Evolutionary conservation across 371 early-diverging fungal species (phyloP).

Genomic region (Mucor irregularis): DNA sequence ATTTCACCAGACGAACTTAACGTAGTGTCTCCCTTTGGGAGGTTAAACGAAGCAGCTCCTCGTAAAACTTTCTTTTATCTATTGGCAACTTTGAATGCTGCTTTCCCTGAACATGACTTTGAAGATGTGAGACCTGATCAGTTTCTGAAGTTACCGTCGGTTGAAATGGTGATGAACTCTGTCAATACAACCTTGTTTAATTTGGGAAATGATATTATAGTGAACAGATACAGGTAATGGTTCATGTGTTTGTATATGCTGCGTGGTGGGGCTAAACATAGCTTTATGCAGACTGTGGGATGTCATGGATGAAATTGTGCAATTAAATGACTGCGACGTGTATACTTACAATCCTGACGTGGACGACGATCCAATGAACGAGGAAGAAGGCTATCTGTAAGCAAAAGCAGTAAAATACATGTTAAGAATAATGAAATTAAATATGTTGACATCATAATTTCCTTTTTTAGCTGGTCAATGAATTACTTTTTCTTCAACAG

Average conservation of each 20-base stretch:
- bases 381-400: constrained; percentile 72
- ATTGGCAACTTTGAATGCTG: constrained; percentile 89
- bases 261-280: not conserved
- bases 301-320: constrained; percentile 77
- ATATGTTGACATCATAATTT: constrained; percentile 1
- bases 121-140: constrained; percentile 87
- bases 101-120: constrained; percentile 95
- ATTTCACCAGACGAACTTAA: constrained; percentile 61
- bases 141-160: constrained; percentile 75
- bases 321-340: constrained; percentile 81
- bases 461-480: constrained; percentile 78
- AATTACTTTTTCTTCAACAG: constrained; percentile 95
- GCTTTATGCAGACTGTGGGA: constrained; percentile 68
- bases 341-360: constrained; percentile 85
- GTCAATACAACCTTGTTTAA: constrained; percentile 87
- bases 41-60: constrained; percentile 75
- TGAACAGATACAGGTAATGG: constrained; percentile 44
- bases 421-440: not conserved
- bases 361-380: constrained; percentile 88
- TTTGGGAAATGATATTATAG: constrained; percentile 69
- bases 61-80: constrained; percentile 88
- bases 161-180: constrained; percentile 74
- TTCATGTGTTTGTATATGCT: not conserved
- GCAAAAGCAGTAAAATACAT: too few relatives aligned
- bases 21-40: constrained; percentile 79